Percentiles rank a stretch among this genome's conserved stretches.
Evolutionary conservation across 2,329 filamentous ascomycete species (phyloP).

Genomic region (Epichloe brachyelytri): DNA sequence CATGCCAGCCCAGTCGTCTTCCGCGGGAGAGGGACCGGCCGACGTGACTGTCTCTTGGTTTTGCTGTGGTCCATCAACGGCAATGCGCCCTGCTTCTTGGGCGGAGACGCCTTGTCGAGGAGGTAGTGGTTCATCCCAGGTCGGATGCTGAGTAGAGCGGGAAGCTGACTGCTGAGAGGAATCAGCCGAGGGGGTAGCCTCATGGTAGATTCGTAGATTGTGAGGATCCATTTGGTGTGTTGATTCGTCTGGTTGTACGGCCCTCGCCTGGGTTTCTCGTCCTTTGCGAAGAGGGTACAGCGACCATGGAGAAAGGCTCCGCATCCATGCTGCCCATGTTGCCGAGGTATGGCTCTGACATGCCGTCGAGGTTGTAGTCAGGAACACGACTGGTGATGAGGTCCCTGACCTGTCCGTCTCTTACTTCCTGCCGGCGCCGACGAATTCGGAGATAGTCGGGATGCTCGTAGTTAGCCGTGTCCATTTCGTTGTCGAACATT

Average conservation of each 20-base stretch:
- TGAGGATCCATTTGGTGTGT: constrained; percentile 1
- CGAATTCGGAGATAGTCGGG: constrained; percentile 7
- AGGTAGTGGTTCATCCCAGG: not conserved
- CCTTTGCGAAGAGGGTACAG: not conserved
- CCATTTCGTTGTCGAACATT: constrained; percentile 42
- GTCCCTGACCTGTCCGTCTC: not conserved
- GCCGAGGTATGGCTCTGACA: constrained; percentile 4
- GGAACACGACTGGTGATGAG: constrained; percentile 6
- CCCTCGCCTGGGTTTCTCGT: not conserved
- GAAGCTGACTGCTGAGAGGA: not conserved
- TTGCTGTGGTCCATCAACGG: not conserved
- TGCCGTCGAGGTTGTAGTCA: constrained; percentile 8
- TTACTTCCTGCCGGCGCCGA: constrained; percentile 3
- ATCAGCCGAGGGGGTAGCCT: not conserved
- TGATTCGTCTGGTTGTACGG: constrained; percentile 1
- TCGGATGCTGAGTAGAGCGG: not conserved
- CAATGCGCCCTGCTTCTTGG: not conserved
- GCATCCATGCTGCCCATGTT: not conserved
- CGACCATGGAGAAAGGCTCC: not conserved
- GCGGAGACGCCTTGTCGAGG: not conserved
- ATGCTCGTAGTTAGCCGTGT: constrained; percentile 34
- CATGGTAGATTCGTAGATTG: constrained; percentile 4
- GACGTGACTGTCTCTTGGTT: not conserved
- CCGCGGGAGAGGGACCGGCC: constrained; percentile 11
- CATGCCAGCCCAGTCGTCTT: constrained; percentile 44